These are phyloP conservation scores for Alternaria incomplexa DNA, from an alignment of 2,329 filamentous ascomycete species.

Conservation along the genomic window DNA sequence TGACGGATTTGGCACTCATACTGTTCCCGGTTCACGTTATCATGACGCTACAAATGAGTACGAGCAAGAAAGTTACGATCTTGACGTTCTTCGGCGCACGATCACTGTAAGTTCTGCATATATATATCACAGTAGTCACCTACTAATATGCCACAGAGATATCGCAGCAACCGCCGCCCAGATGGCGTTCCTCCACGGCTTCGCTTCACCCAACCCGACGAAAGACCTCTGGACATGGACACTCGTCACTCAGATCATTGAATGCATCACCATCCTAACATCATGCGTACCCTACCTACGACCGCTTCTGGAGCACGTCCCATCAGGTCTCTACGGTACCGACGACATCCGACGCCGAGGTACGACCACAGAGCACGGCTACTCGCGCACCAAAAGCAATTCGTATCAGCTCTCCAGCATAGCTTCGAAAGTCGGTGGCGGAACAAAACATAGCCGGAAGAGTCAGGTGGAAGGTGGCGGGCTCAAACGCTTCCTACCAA, in stretches of 20 bases:
- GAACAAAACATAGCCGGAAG: slow-evolving; percentile 18
- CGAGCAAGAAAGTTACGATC: slow-evolving; percentile 43
- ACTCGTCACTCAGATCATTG: slow-evolving; percentile 40
- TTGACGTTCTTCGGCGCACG: slow-evolving; percentile 42
- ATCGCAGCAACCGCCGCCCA: slow-evolving; percentile 43
- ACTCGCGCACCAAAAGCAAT: slow-evolving; percentile 32
- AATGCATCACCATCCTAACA: slow-evolving; percentile 45
- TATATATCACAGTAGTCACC: not conserved
- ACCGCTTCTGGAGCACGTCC: slow-evolving; percentile 41
- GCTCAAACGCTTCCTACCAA: slow-evolving; percentile 39
- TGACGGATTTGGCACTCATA: slow-evolving; percentile 43
- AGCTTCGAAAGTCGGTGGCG: slow-evolving; percentile 7
- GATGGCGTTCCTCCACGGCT: slow-evolving; percentile 36
- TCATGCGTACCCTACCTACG: slow-evolving; percentile 46
- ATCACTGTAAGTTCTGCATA: slow-evolving; percentile 28
- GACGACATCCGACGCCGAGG: slow-evolving; percentile 42
- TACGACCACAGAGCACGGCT: slow-evolving; percentile 36
- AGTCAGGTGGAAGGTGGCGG: slow-evolving; percentile 23
- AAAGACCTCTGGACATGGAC: slow-evolving; percentile 45
- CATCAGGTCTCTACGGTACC: slow-evolving; percentile 42
- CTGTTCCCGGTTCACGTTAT: slow-evolving; percentile 44
- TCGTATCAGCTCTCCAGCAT: slow-evolving; percentile 40
- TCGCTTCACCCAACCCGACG: slow-evolving; percentile 35
- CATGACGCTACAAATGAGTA: slow-evolving; percentile 43
- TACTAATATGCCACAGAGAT: slow-evolving; percentile 28